Percentiles rank a stretch among this genome's conserved stretches.
phyloP scores from a whole-genome alignment of 73 alveolate species.

The Paramecium sonneborni region DNA sequence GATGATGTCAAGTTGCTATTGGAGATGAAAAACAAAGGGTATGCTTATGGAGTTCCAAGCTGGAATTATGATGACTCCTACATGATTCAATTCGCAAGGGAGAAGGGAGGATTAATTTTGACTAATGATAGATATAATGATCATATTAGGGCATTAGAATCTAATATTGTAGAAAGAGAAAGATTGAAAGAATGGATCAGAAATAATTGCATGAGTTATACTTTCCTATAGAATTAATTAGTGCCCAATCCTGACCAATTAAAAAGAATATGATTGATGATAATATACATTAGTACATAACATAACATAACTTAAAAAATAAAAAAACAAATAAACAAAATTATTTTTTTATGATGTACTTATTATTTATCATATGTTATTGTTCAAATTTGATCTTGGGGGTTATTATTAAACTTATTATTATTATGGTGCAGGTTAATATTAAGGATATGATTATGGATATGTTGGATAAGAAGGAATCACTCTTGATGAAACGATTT shows the following conservation, averaged over 20 bases:
- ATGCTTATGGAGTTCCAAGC: conserved; percentile 84
- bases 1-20: conserved; percentile 81
- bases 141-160: conserved; percentile 76
- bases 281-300: neutral
- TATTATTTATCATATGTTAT: conserved; percentile 21
- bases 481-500: conserved; percentile 37
- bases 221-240: conserved; percentile 86
- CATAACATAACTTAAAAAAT: neutral
- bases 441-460: neutral
- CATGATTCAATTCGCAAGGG: conserved; percentile 89
- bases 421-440: neutral
- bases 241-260: conserved; percentile 87
- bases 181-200: conserved; percentile 87
- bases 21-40: conserved; percentile 74
- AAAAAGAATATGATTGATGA: conserved; percentile 12
- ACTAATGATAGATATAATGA: conserved; percentile 92
- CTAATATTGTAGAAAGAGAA: conserved; percentile 76
- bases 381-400: conserved; percentile 29
- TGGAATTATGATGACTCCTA: conserved; percentile 93
- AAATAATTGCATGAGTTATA: conserved; percentile 81
- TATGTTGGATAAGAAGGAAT: neutral
- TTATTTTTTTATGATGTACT: neutral
- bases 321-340: neutral
- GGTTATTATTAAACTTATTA: neutral
- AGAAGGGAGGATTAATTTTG: conserved; percentile 84